Evolutionary conservation across 2,329 filamentous ascomycete genomes (phyloP).

Genomic region (Magnaporthales sp.): DNA sequence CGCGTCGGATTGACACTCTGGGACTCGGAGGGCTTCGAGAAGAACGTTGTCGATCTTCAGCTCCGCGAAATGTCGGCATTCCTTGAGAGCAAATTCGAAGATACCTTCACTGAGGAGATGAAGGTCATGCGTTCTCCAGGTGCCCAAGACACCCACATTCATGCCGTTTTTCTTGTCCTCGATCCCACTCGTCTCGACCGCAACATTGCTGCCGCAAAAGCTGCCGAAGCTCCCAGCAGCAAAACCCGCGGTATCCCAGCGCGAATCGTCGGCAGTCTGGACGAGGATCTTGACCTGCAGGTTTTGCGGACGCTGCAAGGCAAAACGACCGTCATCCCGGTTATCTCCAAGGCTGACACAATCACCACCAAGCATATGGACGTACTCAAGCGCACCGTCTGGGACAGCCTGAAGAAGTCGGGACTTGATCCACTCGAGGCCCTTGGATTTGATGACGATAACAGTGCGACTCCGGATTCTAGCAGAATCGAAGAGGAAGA

Average conservation of each 20-base stretch:
- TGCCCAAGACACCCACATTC: slow-evolving; percentile 92
- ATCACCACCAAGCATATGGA: slow-evolving; percentile 94
- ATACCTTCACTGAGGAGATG: slow-evolving; percentile 95
- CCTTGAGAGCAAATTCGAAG: slow-evolving; percentile 96
- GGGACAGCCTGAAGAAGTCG: slow-evolving; percentile 76
- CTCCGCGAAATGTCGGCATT: slow-evolving; percentile 86
- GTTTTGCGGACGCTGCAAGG: slow-evolving; percentile 80
- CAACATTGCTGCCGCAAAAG: slow-evolving; percentile 62
- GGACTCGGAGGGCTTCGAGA: slow-evolving; percentile 94
- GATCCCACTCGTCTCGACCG: slow-evolving; percentile 80
- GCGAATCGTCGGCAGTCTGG: slow-evolving; percentile 58
- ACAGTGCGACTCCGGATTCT: slow-evolving; percentile 42
- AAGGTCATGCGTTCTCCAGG: slow-evolving; percentile 92
- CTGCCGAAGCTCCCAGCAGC: slow-evolving; percentile 31
- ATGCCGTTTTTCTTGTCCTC: slow-evolving; percentile 86
- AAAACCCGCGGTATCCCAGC: slow-evolving; percentile 30
- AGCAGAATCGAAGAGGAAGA: slow-evolving; percentile 45
- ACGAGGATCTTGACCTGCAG: slow-evolving; percentile 85
- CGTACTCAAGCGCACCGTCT: slow-evolving; percentile 83
- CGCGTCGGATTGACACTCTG: slow-evolving; percentile 87
- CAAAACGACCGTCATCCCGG: slow-evolving; percentile 90
- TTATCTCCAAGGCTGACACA: slow-evolving; percentile 94
- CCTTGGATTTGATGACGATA: slow-evolving; percentile 70
- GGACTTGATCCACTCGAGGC: slow-evolving; percentile 83
- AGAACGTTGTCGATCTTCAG: slow-evolving; percentile 90